Percentiles rank a stretch among this genome's conserved stretches.
These are phyloP conservation scores for Barnettozyma siamensis DNA, from an alignment of 805 yeast species.

Conservation along the genomic window DNA sequence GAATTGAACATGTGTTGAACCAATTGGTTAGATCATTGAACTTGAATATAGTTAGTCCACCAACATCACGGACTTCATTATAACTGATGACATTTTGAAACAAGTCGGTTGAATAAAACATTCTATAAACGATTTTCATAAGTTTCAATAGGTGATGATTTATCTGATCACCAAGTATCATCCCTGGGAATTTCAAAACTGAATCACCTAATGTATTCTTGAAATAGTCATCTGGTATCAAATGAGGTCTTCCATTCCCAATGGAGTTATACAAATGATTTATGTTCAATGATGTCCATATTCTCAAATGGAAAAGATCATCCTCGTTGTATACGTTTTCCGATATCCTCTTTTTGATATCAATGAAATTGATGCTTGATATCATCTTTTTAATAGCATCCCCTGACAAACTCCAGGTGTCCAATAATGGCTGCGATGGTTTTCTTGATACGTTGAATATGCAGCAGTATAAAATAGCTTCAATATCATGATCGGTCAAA, in stretches of 20 bases:
- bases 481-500: conserved; percentile 55
- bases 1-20: conserved; percentile 39
- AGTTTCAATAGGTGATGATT: conserved; percentile 46
- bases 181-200: conserved; percentile 42
- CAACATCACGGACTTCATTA: conserved; percentile 14
- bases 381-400: conserved; percentile 46
- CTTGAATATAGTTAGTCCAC: conserved; percentile 7
- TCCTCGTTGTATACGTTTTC: conserved; percentile 25
- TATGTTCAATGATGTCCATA: conserved; percentile 46
- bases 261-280: conserved; percentile 47
- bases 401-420: conserved; percentile 47
- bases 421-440: conserved; percentile 46
- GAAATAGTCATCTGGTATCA: conserved; percentile 33
- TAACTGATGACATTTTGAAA: conserved; percentile 18
- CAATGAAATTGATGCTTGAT: conserved; percentile 39
- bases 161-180: conserved; percentile 49
- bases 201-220: conserved; percentile 34
- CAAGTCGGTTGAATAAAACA: conserved; percentile 22
- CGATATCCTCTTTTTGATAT: conserved; percentile 33
- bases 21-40: conserved; percentile 31
- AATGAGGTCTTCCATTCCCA: conserved; percentile 42
- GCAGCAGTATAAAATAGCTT: conserved; percentile 50
- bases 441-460: conserved; percentile 50
- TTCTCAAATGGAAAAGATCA: conserved; percentile 49
- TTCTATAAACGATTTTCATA: conserved; percentile 22